These are phyloP conservation scores for Cetraspora pellucida DNA, from an alignment of 192 early-diverging fungal genomes.

Conservation along the genomic window DNA sequence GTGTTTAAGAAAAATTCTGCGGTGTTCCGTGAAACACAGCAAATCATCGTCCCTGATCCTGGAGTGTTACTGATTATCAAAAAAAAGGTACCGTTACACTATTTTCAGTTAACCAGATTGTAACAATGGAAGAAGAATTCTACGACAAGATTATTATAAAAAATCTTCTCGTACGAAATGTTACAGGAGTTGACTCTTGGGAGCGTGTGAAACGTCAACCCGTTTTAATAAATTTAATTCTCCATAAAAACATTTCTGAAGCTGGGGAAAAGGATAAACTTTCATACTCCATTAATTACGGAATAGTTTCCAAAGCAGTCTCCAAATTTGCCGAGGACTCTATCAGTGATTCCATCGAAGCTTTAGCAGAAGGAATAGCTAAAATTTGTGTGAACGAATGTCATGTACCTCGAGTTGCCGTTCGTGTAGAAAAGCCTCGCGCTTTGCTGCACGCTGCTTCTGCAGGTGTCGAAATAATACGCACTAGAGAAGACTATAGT, in stretches of 20 bases:
- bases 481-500: constrained; percentile 62
- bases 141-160: constrained; percentile 70
- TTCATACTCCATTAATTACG: constrained; percentile 82
- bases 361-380: constrained; percentile 70
- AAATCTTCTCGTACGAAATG: constrained; percentile 78
- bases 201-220: constrained; percentile 87
- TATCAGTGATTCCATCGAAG: constrained; percentile 71
- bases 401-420: constrained; percentile 65
- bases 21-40: too few species aligned
- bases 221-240: constrained; percentile 74
- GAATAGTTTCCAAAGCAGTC: constrained; percentile 73
- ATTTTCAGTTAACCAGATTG: too few species aligned
- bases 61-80: too few species aligned
- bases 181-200: constrained; percentile 93
- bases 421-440: constrained; percentile 80
- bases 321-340: constrained; percentile 75
- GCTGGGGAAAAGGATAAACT: constrained; percentile 82
- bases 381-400: constrained; percentile 63
- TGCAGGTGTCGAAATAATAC: constrained; percentile 86
- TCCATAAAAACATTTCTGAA: constrained; percentile 73
- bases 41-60: too few species aligned
- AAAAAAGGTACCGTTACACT: too few species aligned
- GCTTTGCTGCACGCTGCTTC: constrained; percentile 90
- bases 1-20: too few species aligned
- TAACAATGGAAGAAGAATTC: neutral